Evolutionary conservation across 805 yeast species (phyloP), one percentile per base, ranked within the genome.

Genomic region (Barnettozyma siamensis): DNA sequence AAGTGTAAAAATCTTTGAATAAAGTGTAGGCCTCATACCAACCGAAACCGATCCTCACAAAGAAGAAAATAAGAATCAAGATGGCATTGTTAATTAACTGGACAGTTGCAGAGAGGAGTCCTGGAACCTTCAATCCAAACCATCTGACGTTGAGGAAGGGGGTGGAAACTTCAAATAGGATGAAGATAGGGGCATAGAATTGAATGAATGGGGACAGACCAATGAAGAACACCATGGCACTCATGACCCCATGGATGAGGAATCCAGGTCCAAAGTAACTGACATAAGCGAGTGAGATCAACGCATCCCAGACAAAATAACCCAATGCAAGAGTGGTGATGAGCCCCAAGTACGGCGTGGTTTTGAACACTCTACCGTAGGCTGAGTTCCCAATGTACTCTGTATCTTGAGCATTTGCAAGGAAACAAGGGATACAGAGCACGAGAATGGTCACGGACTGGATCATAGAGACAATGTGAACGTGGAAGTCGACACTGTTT

Each of bases 141-240:
- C 95, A 88, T 63, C 88, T 80, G 49, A 83, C 55, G 62, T 88
- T 88, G 44, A 88, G 84, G 62, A 88, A 88, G 5, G 95, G 95
- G 3, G 95, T 84, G 31, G 91, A 81, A 38, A 81, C 67, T 64
- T 88, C 96, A 63, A 83, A 88, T 43, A 83, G 54, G 53, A 88
- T 71, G 58, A 88, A 88, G 3, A 77, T 72, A 2, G 93, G 88
- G 20, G 82, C 73, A 67, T 77, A 78, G 46, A 87, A 84, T 59
- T 76, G 70, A 54, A 84, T 74, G 63, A 77, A 85, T 9, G 94
- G 95, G 7, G 65, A 50, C 45, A 80, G 66, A 4, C 82, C 72
- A 42, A 73, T 66, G n/a, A 64, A 62, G 56, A 83, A 86, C 28
- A 83, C 93, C 49, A 72, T 66, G 42, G 84, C 60, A 1, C 95